Conservation (phyloP, 768 basidiomycete species). For the Mrakia gelida region DNA sequence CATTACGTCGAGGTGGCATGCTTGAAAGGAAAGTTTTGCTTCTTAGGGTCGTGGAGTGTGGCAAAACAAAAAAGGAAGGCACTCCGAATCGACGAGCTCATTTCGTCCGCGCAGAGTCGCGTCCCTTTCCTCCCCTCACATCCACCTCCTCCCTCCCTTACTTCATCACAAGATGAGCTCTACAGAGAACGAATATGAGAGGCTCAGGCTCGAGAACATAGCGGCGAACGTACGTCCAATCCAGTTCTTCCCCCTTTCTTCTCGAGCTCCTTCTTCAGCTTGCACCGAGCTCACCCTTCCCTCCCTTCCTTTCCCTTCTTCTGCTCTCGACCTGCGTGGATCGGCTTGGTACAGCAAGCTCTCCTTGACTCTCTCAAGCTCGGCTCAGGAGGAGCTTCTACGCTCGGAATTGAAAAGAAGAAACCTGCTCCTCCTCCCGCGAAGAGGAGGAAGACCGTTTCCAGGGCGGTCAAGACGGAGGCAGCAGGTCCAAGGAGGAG, state of each 20-base stretch:
- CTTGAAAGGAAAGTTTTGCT: neutral
- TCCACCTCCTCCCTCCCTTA: neutral
- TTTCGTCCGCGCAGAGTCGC: neutral
- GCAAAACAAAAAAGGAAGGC: neutral
- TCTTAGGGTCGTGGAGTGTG: neutral
- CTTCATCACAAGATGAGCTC: neutral
- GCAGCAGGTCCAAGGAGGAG: neutral
- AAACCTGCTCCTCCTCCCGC: neutral
- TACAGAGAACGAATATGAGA: slow-evolving; percentile 27
- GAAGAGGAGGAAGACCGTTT: neutral
- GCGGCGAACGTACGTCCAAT: slow-evolving; percentile 4
- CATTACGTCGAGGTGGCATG: slow-evolving; percentile 33
- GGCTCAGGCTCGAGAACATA: slow-evolving; percentile 20
- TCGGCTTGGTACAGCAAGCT: neutral
- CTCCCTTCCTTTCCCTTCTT: neutral
- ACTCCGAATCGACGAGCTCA: neutral
- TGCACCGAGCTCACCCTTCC: neutral
- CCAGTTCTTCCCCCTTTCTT: neutral
- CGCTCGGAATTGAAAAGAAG: slow-evolving; percentile 13
- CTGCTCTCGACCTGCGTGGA: neutral
- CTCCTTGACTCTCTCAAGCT: slow-evolving; percentile 16
- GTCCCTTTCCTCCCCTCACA: neutral
- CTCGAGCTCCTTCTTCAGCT: neutral
- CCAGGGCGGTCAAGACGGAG: neutral
- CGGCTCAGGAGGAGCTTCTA: neutral